Evolutionary conservation across 495 filamentous ascomycete genomes (phyloP), one percentile per base, ranked within the genome.

Genomic region (Aspergillus carlsbadensis): DNA sequence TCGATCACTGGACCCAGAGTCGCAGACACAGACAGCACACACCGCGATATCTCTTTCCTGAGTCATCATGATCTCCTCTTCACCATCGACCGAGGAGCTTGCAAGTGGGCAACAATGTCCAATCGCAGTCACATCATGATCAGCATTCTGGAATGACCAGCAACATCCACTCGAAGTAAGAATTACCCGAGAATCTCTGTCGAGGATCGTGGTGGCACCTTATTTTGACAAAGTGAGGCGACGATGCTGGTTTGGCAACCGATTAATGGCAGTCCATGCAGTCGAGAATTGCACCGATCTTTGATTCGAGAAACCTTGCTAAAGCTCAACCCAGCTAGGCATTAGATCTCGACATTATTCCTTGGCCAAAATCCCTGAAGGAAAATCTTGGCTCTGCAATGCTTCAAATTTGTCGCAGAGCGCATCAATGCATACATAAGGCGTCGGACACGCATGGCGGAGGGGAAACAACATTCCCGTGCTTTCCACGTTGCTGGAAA

Each of bases 141-240:
- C 49, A 52, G 29, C 46, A 45, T 31, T 15, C 33, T 26, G 1
- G 18, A 2, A 29, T 8, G 15, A 31, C 36, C 41, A 45, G 6
- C n/a, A 14, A 15, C 13, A 5, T 33, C 46, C 14, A 7, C 34
- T 18, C 22, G 29, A 40, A 48, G 29, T 42, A 14, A 47, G 13
- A 46, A 48, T 3, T 18, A 17, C 34, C 46, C 11, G 26, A 49
- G 22, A 13, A 10, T 3, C 22, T 15, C 31, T 14, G n/a, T 42
- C 21, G 24, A 42, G 21, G 29, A 26, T 11, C 24, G 35, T 49
- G 50, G 50, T 60, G 43, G 49, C 57, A 54, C 39, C 61, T 52
- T n/a, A n/a, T n/a, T 35, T 7, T 13, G 20, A 46, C 43, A 53
- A 64, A 65, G 63, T 65, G 63, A 65, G 63, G 63, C 63, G 31